A percentile compares a stretch with the other conserved stretches of the same genome.
Conservation (phyloP, 495 filamentous ascomycete species). For the Penicillium alfredii region DNA sequence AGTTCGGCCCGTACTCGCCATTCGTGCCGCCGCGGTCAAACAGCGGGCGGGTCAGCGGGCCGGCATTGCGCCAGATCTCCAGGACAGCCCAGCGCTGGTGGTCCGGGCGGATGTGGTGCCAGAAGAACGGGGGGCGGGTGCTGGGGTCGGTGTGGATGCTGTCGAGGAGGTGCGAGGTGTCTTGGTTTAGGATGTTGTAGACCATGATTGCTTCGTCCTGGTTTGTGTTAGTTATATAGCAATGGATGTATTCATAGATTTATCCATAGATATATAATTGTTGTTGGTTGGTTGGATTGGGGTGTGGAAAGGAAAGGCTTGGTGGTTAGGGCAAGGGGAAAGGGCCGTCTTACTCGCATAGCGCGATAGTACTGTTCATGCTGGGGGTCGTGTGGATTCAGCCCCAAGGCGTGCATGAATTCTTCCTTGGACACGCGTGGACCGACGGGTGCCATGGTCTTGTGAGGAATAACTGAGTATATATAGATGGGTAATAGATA, state of each 20-base stretch:
- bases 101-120: conserved; percentile 42
- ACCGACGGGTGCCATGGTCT: conserved; percentile 28
- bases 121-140: conserved; percentile 40
- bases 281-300: not conserved
- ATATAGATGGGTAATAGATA: too few relatives aligned
- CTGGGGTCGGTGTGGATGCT: conserved; percentile 28
- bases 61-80: conserved; percentile 35
- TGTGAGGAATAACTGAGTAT: too few relatives aligned
- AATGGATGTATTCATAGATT: too few relatives aligned
- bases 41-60: conserved; percentile 28
- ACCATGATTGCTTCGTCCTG: conserved; percentile 45
- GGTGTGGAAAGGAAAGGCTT: not conserved
- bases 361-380: conserved; percentile 41
- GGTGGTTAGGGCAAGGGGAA: not conserved
- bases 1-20: conserved; percentile 47
- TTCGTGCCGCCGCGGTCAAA: conserved; percentile 36
- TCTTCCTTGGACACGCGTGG: conserved; percentile 44
- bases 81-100: conserved; percentile 36
- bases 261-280: too few relatives aligned
- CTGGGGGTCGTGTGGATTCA: conserved; percentile 35
- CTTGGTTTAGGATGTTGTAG: conserved; percentile 39
- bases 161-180: conserved; percentile 37
- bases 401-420: conserved; percentile 38
- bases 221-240: not conserved
- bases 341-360: conserved; percentile 43